Evolutionary conservation across 176 grass and related monocot genomes (phyloP).

Genomic region (Avena insularis): DNA sequence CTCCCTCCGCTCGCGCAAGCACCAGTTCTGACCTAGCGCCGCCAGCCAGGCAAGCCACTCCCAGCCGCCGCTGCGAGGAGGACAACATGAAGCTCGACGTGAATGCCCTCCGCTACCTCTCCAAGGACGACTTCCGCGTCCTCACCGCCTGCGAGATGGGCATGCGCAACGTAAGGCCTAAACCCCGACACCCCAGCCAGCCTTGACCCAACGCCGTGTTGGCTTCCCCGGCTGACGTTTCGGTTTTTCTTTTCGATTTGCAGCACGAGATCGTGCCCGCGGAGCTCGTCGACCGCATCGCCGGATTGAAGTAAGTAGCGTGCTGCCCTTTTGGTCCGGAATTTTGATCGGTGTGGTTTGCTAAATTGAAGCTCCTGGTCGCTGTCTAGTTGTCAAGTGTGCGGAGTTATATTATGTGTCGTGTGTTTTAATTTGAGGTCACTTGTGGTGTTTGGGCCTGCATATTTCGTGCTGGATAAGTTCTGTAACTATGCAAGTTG

Average conservation of each 20-base stretch:
- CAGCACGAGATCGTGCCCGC: conserved; percentile 91
- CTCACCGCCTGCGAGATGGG: conserved; percentile 93
- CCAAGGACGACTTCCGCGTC: conserved; percentile 90
- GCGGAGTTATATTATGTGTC: background rate
- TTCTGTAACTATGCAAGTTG: background rate
- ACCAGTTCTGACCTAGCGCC: background rate
- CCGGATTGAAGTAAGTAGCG: conserved; percentile 67
- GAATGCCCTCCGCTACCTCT: conserved; percentile 81
- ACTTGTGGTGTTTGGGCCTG: background rate
- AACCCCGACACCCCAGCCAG: background rate
- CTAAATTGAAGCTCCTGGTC: background rate
- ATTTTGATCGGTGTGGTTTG: background rate
- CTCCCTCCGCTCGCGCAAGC: too few species aligned
- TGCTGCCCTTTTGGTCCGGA: background rate
- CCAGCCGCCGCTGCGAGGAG: background rate
- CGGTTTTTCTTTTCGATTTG: background rate
- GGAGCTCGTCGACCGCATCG: conserved; percentile 90
- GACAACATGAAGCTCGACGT: conserved; percentile 85
- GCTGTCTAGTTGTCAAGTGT: background rate
- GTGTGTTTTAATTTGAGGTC: background rate
- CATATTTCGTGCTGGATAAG: background rate
- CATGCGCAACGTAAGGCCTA: conserved; percentile 80
- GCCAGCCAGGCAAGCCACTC: background rate
- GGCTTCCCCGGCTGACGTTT: background rate
- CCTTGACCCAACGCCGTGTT: background rate